Conservation (phyloP, 148 eudicot genomes). For the Agrostemma githago region DNA sequence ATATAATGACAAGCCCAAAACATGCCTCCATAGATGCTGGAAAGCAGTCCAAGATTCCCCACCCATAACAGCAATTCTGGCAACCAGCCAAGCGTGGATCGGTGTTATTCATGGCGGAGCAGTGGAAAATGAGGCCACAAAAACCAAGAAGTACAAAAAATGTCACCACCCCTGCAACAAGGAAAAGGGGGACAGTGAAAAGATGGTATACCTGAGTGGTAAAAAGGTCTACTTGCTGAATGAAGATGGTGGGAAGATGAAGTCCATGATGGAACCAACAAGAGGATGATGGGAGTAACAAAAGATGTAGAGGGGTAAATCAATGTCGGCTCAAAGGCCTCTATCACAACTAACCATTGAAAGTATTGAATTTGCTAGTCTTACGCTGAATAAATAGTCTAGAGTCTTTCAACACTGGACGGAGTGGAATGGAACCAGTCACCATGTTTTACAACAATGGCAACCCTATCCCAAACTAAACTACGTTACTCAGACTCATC, state of each 20-base stretch:
- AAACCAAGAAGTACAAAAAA: slow-evolving; percentile 86
- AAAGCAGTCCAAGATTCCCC: slow-evolving; percentile 83
- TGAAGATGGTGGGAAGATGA: background rate
- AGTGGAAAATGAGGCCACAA: slow-evolving; percentile 71
- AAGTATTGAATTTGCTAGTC: background rate
- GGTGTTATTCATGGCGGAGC: slow-evolving; percentile 51
- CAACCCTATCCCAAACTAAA: background rate
- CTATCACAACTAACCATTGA: background rate
- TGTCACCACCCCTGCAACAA: slow-evolving; percentile 56
- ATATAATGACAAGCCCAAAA: slow-evolving; percentile 64
- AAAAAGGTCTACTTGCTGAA: background rate
- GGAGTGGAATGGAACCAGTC: background rate
- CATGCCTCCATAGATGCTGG: slow-evolving; percentile 91
- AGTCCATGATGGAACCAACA: background rate
- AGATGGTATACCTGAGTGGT: background rate
- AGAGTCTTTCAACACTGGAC: no score
- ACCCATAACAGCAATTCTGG: slow-evolving; percentile 86
- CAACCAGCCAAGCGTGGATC: slow-evolving; percentile 83
- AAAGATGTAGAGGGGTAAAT: no score
- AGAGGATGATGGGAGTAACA: background rate
- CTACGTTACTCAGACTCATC: no score
- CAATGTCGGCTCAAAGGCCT: background rate
- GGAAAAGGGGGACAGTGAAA: background rate
- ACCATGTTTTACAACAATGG: background rate
- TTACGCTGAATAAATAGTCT: background rate